Conservation (phyloP, 805 yeast species). For the Pichia pseudocactophila region DNA sequence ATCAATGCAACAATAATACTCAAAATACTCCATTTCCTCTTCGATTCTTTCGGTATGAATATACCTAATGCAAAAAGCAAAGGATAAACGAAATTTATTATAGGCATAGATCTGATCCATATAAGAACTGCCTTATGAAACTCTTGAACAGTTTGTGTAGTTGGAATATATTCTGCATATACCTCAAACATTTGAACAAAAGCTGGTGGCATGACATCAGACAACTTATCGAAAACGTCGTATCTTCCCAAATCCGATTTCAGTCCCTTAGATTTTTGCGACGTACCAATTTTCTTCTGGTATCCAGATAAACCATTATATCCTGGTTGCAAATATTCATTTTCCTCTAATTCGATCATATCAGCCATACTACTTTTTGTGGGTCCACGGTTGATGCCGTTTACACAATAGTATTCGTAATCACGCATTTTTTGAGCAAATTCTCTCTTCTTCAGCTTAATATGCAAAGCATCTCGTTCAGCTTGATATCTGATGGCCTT, state of each 20-base stretch:
- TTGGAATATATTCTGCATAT: conserved; percentile 2
- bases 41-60: conserved; percentile 5
- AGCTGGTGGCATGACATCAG: conserved; percentile 1
- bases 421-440: conserved; percentile 6
- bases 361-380: background rate
- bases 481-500: conserved; percentile 6
- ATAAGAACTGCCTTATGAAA: conserved; percentile 4
- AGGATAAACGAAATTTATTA: conserved; percentile 4
- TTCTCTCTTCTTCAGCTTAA: background rate
- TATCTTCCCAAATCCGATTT: too few species aligned
- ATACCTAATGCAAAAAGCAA: conserved; percentile 3
- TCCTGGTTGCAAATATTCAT: too few species aligned
- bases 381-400: conserved; percentile 7
- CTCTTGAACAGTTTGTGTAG: conserved; percentile 4
- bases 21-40: conserved; percentile 5
- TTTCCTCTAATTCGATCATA: too few species aligned
- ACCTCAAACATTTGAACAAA: background rate
- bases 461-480: conserved; percentile 2
- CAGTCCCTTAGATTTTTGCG: too few species aligned
- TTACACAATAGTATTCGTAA: conserved; percentile 11
- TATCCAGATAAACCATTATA: too few species aligned
- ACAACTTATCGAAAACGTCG: background rate
- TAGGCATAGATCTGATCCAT: conserved; percentile 6
- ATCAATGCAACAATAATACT: conserved; percentile 5
- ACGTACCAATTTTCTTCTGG: too few species aligned